Conservation (phyloP, 163 green algal genomes). For the Prototheca wickerhamii region DNA sequence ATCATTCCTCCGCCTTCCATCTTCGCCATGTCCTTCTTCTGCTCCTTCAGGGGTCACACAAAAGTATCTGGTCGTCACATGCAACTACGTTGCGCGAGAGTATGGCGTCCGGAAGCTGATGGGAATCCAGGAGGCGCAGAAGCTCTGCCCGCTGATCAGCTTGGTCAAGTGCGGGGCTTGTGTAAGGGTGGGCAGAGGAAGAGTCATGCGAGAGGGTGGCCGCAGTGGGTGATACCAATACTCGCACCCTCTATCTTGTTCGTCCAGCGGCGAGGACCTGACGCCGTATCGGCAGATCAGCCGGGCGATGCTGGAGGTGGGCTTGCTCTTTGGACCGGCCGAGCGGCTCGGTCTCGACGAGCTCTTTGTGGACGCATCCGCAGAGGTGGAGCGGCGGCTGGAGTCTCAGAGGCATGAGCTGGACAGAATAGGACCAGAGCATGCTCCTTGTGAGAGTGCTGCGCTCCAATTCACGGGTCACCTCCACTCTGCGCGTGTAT, state of each 20-base stretch:
- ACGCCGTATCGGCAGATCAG: conserved; percentile 63
- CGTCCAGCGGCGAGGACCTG: conserved; percentile 69
- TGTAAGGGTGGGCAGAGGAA: too few relatives aligned
- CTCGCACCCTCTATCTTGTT: not conserved
- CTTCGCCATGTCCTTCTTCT: not conserved
- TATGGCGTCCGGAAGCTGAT: conserved; percentile 74
- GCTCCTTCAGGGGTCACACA: conserved; percentile 65
- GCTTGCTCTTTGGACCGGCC: conserved; percentile 30
- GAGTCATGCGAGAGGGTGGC: not conserved
- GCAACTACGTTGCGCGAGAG: conserved; percentile 67
- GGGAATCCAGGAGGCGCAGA: conserved; percentile 44
- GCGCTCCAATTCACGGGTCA: conserved; percentile 17
- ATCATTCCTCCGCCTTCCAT: not conserved
- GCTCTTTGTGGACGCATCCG: conserved; percentile 52
- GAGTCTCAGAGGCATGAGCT: too few relatives aligned
- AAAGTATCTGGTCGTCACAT: conserved; percentile 85
- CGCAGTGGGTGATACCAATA: not conserved
- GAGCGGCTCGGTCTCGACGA: conserved; percentile 69
- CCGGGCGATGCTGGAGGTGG: conserved; percentile 45
- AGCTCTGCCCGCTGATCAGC: conserved; percentile 49
- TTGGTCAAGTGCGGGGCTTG: conserved; percentile 30
- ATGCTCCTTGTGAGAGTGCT: not conserved
- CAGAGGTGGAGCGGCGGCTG: conserved; percentile 30
- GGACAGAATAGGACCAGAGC: too few relatives aligned
- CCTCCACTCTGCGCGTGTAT: conserved; percentile 1